Evolutionary conservation across 257 asterid genomes (phyloP).

Genomic region (Echium plantagineum): DNA sequence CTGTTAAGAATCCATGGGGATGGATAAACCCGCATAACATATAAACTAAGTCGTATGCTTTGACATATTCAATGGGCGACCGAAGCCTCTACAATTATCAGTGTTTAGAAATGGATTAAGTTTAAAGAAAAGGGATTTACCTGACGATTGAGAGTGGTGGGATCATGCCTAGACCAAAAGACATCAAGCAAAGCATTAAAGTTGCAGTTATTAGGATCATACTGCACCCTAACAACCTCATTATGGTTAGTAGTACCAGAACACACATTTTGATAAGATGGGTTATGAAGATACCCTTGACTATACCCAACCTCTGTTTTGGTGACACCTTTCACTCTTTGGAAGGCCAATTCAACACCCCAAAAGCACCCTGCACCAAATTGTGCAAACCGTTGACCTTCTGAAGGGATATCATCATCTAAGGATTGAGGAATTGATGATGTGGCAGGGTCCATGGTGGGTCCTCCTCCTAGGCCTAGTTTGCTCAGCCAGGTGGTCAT

Average conservation of each 20-base stretch:
- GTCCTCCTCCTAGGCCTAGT: conserved; percentile 55
- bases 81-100: too few species aligned
- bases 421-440: conserved; percentile 55
- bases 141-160: conserved; percentile 92
- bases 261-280: conserved; percentile 69
- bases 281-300: conserved; percentile 61
- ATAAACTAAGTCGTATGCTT: too few species aligned
- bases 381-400: conserved; percentile 76
- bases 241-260: conserved; percentile 68
- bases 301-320: conserved; percentile 82
- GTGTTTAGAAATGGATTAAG: too few species aligned
- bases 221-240: conserved; percentile 82
- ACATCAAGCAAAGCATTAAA: conserved; percentile 55
- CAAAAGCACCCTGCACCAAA: conserved; percentile 96
- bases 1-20: too few species aligned
- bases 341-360: conserved; percentile 90
- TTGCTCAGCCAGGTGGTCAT: conserved; percentile 58
- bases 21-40: too few species aligned
- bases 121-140: conserved; percentile 12
- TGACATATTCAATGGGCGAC: too few species aligned
- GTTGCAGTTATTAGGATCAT: conserved; percentile 78
- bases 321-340: conserved; percentile 79
- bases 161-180: conserved; percentile 93
- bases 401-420: conserved; percentile 61
- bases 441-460: conserved; percentile 43